phyloP scores from a whole-genome alignment of 148 eudicot genomes.

The Camellia sinensis region DNA sequence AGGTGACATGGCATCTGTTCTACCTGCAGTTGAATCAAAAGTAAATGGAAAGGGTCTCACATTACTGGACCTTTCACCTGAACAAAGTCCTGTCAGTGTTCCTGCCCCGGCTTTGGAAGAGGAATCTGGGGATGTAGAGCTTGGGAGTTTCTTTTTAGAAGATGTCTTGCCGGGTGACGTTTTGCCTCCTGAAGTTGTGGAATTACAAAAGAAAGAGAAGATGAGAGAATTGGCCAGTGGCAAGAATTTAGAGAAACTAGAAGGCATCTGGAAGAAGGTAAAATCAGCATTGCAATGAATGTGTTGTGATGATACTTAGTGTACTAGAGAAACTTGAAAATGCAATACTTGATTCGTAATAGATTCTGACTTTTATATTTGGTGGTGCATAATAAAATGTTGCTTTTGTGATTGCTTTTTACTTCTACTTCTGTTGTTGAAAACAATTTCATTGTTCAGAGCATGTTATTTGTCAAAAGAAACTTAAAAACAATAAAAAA shows the following conservation, averaged over 20 bases:
- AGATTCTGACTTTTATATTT: background rate
- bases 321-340: background rate
- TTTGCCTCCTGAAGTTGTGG: constrained; percentile 45
- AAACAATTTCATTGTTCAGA: background rate
- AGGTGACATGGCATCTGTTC: constrained; percentile 14
- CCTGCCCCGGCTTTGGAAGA: constrained; percentile 32
- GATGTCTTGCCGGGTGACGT: constrained; percentile 40
- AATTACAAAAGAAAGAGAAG: constrained; percentile 61
- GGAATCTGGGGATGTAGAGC: constrained; percentile 60
- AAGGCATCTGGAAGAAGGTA: constrained; percentile 99
- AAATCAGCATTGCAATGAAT: constrained; percentile 6
- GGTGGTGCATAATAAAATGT: background rate
- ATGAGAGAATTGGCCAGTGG: constrained; percentile 43
- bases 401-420: background rate
- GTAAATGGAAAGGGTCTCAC: constrained; percentile 24
- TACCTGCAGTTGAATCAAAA: constrained; percentile 21
- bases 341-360: background rate
- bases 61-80: constrained; percentile 23
- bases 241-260: constrained; percentile 66
- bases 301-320: background rate
- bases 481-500: background rate
- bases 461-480: background rate
- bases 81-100: constrained; percentile 24
- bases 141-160: constrained; percentile 76
- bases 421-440: background rate